Percentiles rank a stretch among this genome's conserved stretches.
These are phyloP conservation scores for Dillenia turbinata DNA, from an alignment of 164 flowering plant species.

Conservation along the genomic window DNA sequence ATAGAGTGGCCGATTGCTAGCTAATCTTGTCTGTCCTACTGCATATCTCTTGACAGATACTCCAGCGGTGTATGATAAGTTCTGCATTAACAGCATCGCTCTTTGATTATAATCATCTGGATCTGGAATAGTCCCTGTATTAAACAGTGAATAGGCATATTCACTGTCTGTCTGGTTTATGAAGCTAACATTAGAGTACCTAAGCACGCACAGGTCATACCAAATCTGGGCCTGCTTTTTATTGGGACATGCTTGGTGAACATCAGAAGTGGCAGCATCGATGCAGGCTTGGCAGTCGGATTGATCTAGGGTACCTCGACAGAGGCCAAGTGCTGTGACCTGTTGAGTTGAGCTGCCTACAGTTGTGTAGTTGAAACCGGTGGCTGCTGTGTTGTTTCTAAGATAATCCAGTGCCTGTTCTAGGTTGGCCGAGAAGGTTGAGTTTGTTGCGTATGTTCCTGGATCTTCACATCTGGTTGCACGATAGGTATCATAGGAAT, in stretches of 20 bases:
- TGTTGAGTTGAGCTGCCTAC: neutral
- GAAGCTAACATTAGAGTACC: conserved; percentile 6
- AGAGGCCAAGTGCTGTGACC: conserved; percentile 9
- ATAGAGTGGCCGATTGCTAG: neutral
- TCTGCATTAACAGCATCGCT: neutral
- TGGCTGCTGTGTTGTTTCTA: conserved; percentile 5
- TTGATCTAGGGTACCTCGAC: conserved; percentile 1
- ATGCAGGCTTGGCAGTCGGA: conserved; percentile 5
- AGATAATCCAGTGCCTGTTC: conserved; percentile 5
- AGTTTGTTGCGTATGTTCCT: conserved; percentile 1
- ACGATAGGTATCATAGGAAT: neutral
- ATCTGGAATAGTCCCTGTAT: neutral
- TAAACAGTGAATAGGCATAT: neutral
- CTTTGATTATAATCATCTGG: conserved; percentile 3
- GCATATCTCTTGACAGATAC: conserved; percentile 1
- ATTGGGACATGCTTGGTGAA: neutral
- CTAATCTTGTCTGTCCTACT: conserved; percentile 6
- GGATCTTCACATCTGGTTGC: neutral
- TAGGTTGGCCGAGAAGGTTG: conserved; percentile 7
- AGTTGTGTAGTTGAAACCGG: conserved; percentile 7
- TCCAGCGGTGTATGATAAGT: conserved; percentile 1
- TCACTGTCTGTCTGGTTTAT: neutral
- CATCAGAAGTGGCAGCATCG: neutral
- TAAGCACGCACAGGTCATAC: conserved; percentile 8
- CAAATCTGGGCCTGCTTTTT: conserved; percentile 2